Conservation (phyloP, 257 asterid species). For the Linaria vulgaris region DNA sequence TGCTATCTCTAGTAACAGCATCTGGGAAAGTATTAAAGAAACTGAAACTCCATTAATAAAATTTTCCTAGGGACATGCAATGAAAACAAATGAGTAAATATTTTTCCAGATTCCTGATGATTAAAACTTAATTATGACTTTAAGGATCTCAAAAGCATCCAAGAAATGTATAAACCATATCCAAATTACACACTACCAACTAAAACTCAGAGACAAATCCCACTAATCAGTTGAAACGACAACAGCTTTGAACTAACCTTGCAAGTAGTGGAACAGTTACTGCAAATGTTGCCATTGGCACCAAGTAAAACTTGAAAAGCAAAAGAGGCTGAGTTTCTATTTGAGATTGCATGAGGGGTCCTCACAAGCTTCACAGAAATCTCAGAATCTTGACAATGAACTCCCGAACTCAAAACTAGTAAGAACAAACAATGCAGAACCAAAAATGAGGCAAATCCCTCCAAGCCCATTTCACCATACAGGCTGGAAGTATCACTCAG, state of each 20-base stretch:
- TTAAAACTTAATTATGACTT: no score
- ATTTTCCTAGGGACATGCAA: no score
- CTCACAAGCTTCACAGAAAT: slow-evolving; percentile 49
- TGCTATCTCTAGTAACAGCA: slow-evolving; percentile 9
- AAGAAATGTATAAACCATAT: no score
- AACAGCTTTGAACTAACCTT: slow-evolving; percentile 78
- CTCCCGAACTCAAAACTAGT: slow-evolving; percentile 38
- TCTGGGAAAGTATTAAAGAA: not conserved
- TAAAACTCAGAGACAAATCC: no score
- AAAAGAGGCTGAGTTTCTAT: slow-evolving; percentile 54
- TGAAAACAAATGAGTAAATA: no score
- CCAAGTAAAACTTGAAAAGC: slow-evolving; percentile 49
- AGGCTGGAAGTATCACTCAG: not conserved
- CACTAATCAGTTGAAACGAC: no score
- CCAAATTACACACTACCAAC: no score
- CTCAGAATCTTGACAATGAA: slow-evolving; percentile 26
- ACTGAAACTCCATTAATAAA: no score
- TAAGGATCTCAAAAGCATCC: no score
- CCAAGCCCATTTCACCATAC: slow-evolving; percentile 42
- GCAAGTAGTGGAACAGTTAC: slow-evolving; percentile 59
- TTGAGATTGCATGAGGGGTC: slow-evolving; percentile 66
- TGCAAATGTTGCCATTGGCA: slow-evolving; percentile 48
- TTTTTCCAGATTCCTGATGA: no score
- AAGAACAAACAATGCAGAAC: slow-evolving; percentile 40
- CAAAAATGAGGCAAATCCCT: slow-evolving; percentile 27